Evolutionary conservation across 2,329 filamentous ascomycete species (phyloP).

Genomic region (Paecilomyces dactylethromorphus): DNA sequence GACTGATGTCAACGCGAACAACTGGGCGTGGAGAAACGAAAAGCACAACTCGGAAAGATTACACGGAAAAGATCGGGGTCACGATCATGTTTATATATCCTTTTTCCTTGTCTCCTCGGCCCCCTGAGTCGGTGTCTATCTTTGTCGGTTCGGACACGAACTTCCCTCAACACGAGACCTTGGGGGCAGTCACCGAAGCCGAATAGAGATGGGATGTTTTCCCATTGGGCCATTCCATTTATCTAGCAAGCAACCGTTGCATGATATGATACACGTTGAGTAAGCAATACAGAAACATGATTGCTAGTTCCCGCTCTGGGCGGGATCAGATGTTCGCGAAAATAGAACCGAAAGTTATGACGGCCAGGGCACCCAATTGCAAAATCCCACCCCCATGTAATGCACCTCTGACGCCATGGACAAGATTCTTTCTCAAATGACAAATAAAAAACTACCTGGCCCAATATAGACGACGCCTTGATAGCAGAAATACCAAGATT

Average conservation of each 20-base stretch:
- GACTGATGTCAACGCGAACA: constrained; percentile 30
- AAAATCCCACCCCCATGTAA: background rate
- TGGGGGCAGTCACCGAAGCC: background rate
- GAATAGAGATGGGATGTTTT: background rate
- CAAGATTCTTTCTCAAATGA: background rate
- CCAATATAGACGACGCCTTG: background rate
- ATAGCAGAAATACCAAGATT: background rate
- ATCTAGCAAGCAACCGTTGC: background rate
- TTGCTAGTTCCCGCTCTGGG: background rate
- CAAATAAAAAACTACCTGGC: background rate
- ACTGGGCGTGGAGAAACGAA: constrained; percentile 5
- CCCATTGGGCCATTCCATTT: background rate
- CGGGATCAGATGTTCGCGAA: background rate
- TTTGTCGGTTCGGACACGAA: background rate
- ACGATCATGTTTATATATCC: constrained; percentile 4
- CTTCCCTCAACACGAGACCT: background rate
- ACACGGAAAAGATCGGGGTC: constrained; percentile 24
- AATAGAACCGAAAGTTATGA: background rate
- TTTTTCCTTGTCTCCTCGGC: background rate
- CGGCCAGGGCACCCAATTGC: background rate
- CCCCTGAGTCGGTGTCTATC: background rate
- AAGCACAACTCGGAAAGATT: background rate
- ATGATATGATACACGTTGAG: background rate
- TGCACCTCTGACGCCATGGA: background rate
- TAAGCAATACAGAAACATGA: background rate